Percentiles rank a stretch among this genome's conserved stretches.
phyloP scores from a whole-genome alignment of 2,329 filamentous ascomycete species.

The Hypoxylon rubiginosum region DNA sequence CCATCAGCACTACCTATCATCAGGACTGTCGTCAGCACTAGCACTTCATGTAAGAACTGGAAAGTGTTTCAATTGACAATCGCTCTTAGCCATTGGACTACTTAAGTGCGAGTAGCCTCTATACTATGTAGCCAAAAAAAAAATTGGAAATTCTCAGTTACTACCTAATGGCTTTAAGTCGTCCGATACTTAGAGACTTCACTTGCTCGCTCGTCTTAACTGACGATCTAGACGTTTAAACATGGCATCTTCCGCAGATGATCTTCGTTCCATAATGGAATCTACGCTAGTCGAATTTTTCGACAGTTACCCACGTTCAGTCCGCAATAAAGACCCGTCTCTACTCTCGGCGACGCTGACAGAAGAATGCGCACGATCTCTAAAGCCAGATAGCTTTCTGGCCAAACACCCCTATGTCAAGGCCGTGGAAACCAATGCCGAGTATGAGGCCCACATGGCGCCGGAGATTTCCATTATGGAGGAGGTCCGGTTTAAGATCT shows the following conservation, averaged over 20 bases:
- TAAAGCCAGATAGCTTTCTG: conserved; percentile 16
- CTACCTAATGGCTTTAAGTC: not conserved
- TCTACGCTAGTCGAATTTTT: conserved; percentile 17
- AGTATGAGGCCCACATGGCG: conserved; percentile 16
- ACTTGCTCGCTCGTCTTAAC: not conserved
- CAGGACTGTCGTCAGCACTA: not conserved
- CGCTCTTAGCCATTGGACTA: not conserved
- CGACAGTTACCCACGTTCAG: conserved; percentile 1
- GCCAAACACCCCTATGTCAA: conserved; percentile 12
- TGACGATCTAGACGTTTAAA: not conserved
- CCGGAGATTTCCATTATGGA: conserved; percentile 7
- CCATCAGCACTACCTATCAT: not conserved
- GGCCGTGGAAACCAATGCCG: conserved; percentile 8
- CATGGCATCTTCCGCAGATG: conserved; percentile 23
- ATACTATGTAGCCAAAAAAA: not conserved
- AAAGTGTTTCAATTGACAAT: not conserved
- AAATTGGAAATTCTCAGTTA: not conserved
- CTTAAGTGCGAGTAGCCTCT: not conserved
- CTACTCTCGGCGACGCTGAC: not conserved
- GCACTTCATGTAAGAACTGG: not conserved
- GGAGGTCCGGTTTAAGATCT: conserved; percentile 8
- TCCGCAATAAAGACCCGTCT: conserved; percentile 11
- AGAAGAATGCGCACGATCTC: conserved; percentile 13
- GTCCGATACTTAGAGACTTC: not conserved
- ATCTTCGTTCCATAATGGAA: conserved; percentile 22